Evolutionary conservation across 2,329 filamentous ascomycete genomes (phyloP).

Genomic region (Passalora sequoiae): DNA sequence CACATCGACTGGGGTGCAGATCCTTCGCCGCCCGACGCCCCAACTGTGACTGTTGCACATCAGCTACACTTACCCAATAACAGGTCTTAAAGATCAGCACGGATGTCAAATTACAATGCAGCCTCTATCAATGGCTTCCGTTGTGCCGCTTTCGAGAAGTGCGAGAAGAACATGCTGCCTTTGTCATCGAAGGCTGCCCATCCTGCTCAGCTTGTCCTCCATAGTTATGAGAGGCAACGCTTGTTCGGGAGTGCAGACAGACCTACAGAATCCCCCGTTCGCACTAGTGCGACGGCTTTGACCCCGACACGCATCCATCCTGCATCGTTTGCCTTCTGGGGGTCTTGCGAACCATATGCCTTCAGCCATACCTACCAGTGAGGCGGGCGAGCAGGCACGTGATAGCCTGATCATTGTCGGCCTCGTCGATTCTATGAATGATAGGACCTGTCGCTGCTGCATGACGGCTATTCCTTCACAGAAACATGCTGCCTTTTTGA

Average conservation of each 20-base stretch:
- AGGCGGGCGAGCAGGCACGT: slow-evolving; percentile 5
- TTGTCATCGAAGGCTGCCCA: slow-evolving; percentile 24
- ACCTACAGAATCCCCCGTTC: no score
- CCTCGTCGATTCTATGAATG: slow-evolving; percentile 6
- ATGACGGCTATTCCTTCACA: no score
- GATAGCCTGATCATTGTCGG: slow-evolving; percentile 6
- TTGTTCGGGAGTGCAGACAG: slow-evolving; percentile 25
- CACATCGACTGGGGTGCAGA: background rate
- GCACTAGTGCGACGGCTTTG: background rate
- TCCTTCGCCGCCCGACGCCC: slow-evolving; percentile 1
- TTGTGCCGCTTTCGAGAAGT: slow-evolving; percentile 92
- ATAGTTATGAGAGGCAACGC: slow-evolving; percentile 2
- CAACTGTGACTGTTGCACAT: background rate
- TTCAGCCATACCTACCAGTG: background rate
- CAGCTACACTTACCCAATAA: slow-evolving; percentile 2
- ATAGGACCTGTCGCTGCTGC: no score
- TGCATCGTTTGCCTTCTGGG: background rate
- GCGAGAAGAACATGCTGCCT: slow-evolving; percentile 61
- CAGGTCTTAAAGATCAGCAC: slow-evolving; percentile 66
- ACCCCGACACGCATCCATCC: background rate
- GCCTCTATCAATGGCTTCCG: slow-evolving; percentile 71
- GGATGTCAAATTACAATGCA: slow-evolving; percentile 99
- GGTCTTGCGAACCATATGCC: slow-evolving; percentile 5
- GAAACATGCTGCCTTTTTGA: slow-evolving; percentile 7
- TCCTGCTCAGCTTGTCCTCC: slow-evolving; percentile 4